Conservation (phyloP, 2,329 filamentous ascomycete species). For the Neofusicoccum ribis region DNA sequence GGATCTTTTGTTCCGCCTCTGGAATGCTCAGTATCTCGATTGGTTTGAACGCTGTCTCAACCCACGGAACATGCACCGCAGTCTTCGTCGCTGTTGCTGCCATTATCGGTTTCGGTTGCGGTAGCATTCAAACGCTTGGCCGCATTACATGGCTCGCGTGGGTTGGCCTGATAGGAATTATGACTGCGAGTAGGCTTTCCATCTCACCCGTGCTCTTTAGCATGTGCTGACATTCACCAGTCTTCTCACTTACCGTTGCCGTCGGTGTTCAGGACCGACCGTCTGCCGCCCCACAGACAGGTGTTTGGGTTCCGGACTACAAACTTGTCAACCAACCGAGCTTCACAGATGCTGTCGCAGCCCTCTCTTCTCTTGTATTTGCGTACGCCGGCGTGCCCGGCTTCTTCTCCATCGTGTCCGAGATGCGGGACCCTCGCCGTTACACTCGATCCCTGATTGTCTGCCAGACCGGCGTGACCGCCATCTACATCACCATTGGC, state of each 20-base stretch:
- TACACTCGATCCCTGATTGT: constrained; percentile 62
- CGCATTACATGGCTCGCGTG: constrained; percentile 4
- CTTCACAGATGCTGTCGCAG: neutral
- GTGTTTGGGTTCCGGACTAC: neutral
- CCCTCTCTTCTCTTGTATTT: neutral
- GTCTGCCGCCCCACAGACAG: neutral
- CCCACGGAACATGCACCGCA: constrained; percentile 28
- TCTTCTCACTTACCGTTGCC: neutral
- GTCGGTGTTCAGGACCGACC: constrained; percentile 2
- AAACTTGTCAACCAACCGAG: neutral
- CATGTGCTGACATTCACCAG: neutral
- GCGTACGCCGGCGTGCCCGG: constrained; percentile 14
- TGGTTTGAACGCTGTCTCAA: constrained; percentile 44
- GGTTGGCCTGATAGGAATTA: neutral
- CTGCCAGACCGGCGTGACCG: constrained; percentile 54
- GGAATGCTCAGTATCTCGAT: neutral
- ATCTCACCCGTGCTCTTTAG: too few species aligned
- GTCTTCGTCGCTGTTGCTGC: constrained; percentile 25
- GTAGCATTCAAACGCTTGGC: constrained; percentile 2
- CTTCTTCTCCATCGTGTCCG: constrained; percentile 52
- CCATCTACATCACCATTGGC: constrained; percentile 51
- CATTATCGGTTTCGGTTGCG: constrained; percentile 30
- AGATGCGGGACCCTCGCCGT: constrained; percentile 59
- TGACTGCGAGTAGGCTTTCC: neutral
- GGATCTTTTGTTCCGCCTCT: neutral